Base-by-base conservation (phyloP, 192 early-diverging fungal genomes). In the Piromyces finnis region DNA sequence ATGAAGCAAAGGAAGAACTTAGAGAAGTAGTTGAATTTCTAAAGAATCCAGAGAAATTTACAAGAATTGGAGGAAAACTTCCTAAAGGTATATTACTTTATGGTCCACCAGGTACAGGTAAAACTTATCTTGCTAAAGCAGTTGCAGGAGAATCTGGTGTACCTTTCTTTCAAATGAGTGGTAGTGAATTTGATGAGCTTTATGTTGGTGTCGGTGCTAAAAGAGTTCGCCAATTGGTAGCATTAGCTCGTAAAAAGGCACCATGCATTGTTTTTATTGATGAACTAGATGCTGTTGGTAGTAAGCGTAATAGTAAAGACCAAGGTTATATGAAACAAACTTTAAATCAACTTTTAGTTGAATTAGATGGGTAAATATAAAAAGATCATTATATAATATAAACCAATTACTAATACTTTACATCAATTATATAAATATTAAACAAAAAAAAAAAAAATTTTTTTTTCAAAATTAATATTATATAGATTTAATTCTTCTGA, bases 151-250 rank as follows among this genome's bases (percentile, higher is more conserved):
- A 99, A 85, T 96, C 98, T 18, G 95, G 91, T 16, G 97, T 98
- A 11, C 96, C 97, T 5, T 99, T 99, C 86, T 98, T 99, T 84
- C 96, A 97, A 84, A 98, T 99, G 96, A 92, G 91, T 80, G 98
- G 97, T 36, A 92, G 90, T 82, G 98, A 99, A 87, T 98, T 99
- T 90, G 98, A 98, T 86, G 97, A 99, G 85, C 90, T 98, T 84
- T 99, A 97, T 84, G 97, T 99, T 28, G 97, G 97, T 81, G 96
- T 98, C 18, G 98, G 98, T 26, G 96, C 88, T 15, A 87, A 92
- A 81, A 85, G 94, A 77, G 93, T 96, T 16, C 90, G 95, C 27
- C 94, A 96, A 82, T 87, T 79, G 27, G 51, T 89, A 88, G 88
- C 94, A 29, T 92, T 93, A 12, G 94, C 94, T 27, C 89, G 92